Evolutionary conservation across 129 eudicot species (phyloP), one percentile per base, ranked within the genome.

Genomic region (Heracleum sosnowskyi): DNA sequence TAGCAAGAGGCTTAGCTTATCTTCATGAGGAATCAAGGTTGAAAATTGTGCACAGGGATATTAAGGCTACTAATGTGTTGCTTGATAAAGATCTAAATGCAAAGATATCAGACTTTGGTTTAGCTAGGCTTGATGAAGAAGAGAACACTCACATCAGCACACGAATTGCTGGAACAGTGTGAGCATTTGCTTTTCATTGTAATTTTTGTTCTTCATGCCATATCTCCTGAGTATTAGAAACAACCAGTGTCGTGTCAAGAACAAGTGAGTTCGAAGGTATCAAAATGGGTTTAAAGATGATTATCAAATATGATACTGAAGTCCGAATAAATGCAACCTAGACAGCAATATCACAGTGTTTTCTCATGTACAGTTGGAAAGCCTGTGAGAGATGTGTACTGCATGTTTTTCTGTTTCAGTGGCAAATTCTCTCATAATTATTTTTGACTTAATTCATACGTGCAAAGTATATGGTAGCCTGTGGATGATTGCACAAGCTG

Each of bases 11-110:
- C 26, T 80, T 88, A 76, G 87, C 91, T 16, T 85, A 85, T 76
- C 91, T 88, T 78, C 89, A 88, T 17, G 91, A 88, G 57, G 91
- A 85, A 79, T 87, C 91, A 7, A 69, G 88, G 81, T 79, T 87
- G 75, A 87, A 87, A 77, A 87, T 87, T 46, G 87, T 87, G 34
- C 90, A 86, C 39, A 78, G 90, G 75, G 90, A 86, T 69, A 86
- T 86, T 44, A 86, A 86, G 69, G 87, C 85, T 2, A 84, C 90
- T 13, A 87, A 87, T 77, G 91, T 87, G 73, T 83, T 87, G 72
- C 86, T 87, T 51, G 90, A 87, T 69, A 84, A 80, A 80, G 86
- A 87, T 72, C 81, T 84, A 1, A 87, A 82, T 75, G 90, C 90
- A 77, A 87, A 87, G 80, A 87, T 87, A 71, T 87, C 90, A 3